These are phyloP conservation scores for Pholiota molesta DNA, from an alignment of 768 basidiomycete genomes.

Conservation along the genomic window DNA sequence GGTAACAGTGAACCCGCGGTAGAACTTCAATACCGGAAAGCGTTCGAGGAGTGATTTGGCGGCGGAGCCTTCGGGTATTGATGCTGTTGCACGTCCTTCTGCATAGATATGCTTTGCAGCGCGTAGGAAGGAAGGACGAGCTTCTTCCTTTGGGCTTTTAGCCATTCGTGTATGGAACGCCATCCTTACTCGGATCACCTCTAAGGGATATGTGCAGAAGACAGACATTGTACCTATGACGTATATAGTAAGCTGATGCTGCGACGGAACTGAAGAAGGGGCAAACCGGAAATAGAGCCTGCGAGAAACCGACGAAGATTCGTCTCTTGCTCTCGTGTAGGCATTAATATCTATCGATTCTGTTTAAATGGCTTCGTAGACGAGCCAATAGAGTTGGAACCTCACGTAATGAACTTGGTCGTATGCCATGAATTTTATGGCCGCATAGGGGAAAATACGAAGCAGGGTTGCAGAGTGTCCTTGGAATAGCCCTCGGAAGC, in stretches of 20 bases:
- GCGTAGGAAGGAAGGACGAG: slow-evolving; percentile 53
- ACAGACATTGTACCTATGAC: slow-evolving; percentile 81
- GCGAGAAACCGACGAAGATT: slow-evolving; percentile 80
- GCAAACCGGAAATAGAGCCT: slow-evolving; percentile 84
- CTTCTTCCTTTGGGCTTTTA: slow-evolving; percentile 23
- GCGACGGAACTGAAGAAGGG: not conserved
- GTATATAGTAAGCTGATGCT: slow-evolving; percentile 3
- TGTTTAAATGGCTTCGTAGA: slow-evolving; percentile 8
- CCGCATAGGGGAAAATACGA: slow-evolving; percentile 95
- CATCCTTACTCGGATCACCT: slow-evolving; percentile 93
- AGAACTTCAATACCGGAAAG: slow-evolving; percentile 86
- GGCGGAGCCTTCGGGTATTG: slow-evolving; percentile 22
- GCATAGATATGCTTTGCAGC: slow-evolving; percentile 70
- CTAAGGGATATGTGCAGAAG: slow-evolving; percentile 92
- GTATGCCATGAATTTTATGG: slow-evolving; percentile 96
- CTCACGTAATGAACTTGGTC: slow-evolving; percentile 82
- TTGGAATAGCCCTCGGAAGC: slow-evolving; percentile 84
- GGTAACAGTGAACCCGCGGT: slow-evolving; percentile 96
- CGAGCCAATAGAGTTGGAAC: slow-evolving; percentile 9
- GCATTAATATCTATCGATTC: slow-evolving; percentile 76
- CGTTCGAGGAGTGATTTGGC: slow-evolving; percentile 49
- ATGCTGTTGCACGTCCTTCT: slow-evolving; percentile 49
- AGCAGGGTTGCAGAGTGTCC: slow-evolving; percentile 95
- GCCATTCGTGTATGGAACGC: slow-evolving; percentile 72
- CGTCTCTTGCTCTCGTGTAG: slow-evolving; percentile 76